A percentile compares a stretch with the other conserved stretches of the same genome.
Evolutionary conservation across 1,284 basidiomycete species (phyloP).

Genomic region (Cutaneotrichosporon sp.): DNA sequence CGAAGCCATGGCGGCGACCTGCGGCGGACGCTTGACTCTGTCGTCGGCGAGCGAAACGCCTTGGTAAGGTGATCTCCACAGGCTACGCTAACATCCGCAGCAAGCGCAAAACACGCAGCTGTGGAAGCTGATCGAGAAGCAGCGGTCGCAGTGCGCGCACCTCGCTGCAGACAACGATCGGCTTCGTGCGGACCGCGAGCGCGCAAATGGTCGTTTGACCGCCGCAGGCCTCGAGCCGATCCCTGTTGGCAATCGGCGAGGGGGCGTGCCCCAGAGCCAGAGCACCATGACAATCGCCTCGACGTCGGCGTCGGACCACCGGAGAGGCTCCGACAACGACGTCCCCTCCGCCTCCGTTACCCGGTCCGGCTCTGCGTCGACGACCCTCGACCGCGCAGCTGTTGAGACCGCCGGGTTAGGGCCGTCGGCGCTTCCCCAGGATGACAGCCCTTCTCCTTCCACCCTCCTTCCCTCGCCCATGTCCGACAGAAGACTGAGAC

Average conservation of each 20-base stretch:
- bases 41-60: conserved; percentile 72
- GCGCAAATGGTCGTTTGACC: conserved; percentile 38
- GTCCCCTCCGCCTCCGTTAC: neutral
- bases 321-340: conserved; percentile 43
- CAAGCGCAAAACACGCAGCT: conserved; percentile 81
- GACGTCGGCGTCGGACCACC: conserved; percentile 14
- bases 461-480: conserved; percentile 44
- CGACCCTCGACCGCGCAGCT: neutral
- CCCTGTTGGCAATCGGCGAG: conserved; percentile 22
- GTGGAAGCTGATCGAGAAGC: conserved; percentile 91
- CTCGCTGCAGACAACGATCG: conserved; percentile 60
- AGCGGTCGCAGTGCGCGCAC: conserved; percentile 52
- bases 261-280: conserved; percentile 35
- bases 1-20: conserved; percentile 47
- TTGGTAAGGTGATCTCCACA: conserved; percentile 51
- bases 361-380: conserved; percentile 1
- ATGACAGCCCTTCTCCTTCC: conserved; percentile 15
- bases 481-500: conserved; percentile 34
- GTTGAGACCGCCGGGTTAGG: conserved; percentile 6
- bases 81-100: conserved; percentile 21
- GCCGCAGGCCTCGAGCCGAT: conserved; percentile 41
- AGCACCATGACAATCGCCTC: conserved; percentile 41
- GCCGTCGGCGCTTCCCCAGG: conserved; percentile 15
- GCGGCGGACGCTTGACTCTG: conserved; percentile 68
- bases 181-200: conserved; percentile 74